Conservation (phyloP, 257 asterid genomes). For the Fraxinus cuspidata region DNA sequence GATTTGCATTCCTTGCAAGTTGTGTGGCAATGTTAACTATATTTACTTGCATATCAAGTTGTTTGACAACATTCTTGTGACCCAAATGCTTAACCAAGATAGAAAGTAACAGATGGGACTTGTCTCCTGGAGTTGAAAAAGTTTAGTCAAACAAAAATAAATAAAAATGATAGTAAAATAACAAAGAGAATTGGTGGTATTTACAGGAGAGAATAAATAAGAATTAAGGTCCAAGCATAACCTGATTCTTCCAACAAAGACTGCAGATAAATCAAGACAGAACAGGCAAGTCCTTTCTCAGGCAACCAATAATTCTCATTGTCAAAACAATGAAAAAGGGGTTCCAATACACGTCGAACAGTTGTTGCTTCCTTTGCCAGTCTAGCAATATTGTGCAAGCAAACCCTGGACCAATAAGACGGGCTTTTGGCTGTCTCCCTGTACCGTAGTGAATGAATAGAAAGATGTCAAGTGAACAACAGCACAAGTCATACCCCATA, state of each 20-base stretch:
- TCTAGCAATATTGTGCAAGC: conserved; percentile 45
- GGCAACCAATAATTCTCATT: conserved; percentile 50
- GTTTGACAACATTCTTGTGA: conserved; percentile 45
- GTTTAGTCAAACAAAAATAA: not conserved
- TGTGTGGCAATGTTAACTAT: conserved; percentile 37
- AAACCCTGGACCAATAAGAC: conserved; percentile 47
- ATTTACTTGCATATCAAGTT: conserved; percentile 37
- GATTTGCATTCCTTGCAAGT: conserved; percentile 42
- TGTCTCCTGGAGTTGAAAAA: conserved; percentile 39
- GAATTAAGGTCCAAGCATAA: conserved; percentile 13
- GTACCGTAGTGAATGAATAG: conserved; percentile 15
- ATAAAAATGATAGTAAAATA: not conserved
- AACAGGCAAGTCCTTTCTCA: conserved; percentile 45
- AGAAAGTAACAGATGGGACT: conserved; percentile 45
- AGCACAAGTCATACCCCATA: not conserved
- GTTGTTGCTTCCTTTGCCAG: conserved; percentile 56
- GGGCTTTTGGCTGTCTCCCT: conserved; percentile 50
- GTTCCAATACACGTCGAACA: conserved; percentile 53
- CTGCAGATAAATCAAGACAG: conserved; percentile 43
- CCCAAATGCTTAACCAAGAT: conserved; percentile 53
- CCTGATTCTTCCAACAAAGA: conserved; percentile 54
- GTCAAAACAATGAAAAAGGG: conserved; percentile 48
- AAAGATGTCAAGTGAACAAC: conserved; percentile 18
- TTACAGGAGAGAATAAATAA: conserved; percentile 2
- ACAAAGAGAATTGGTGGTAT: not conserved